Evolutionary conservation across 495 filamentous ascomycete species (phyloP), one percentile per base, ranked within the genome.

Genomic region (Talaromyces liani): DNA sequence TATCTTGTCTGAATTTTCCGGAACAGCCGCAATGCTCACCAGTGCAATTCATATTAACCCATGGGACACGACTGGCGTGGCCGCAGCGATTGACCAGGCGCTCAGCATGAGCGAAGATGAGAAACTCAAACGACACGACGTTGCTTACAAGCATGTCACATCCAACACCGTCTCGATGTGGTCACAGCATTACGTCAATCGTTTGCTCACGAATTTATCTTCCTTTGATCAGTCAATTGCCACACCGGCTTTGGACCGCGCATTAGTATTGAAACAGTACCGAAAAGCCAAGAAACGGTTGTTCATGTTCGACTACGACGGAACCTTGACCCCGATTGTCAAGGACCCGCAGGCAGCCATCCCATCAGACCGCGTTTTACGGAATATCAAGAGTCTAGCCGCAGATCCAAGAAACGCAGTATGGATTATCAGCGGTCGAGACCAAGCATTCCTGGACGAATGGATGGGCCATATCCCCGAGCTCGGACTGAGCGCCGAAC

Each of bases 301-400:
- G 2, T 95, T 98, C 75, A 92, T 98, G 88, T 96, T 97, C 68
- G 94, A 98, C 78, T 98, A 98, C 70, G 94, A 98, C 73, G 94
- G 94, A 56, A 98, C 94, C 0, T 84, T 98, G n/a, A 97, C 95
- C 0, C 91, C 92, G 1, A 97, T 98, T 66, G 93, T 98, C 27
- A 85, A 87, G 62, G 91, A 97, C 65, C 95, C 94, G 1, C 84
- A 86, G 64, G 85, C 89, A 7, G 94, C 95, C 2, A 87, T 97
- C 41, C 93, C 94, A 0, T 91, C 91, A 2, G 88, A 93, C 68
- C 84, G 86, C 16, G 85, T 93, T 25, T 84, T 96, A 45, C 85
- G 84, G 33, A 93, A 88, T 27, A 78, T 98, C 61, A 90, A 89
- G 69, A 82, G 79, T 34, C 82, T 98, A 12, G 89, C 93, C 0